phyloP scores from a whole-genome alignment of 1,139 yeast species.

The Candida glucosophila region DNA sequence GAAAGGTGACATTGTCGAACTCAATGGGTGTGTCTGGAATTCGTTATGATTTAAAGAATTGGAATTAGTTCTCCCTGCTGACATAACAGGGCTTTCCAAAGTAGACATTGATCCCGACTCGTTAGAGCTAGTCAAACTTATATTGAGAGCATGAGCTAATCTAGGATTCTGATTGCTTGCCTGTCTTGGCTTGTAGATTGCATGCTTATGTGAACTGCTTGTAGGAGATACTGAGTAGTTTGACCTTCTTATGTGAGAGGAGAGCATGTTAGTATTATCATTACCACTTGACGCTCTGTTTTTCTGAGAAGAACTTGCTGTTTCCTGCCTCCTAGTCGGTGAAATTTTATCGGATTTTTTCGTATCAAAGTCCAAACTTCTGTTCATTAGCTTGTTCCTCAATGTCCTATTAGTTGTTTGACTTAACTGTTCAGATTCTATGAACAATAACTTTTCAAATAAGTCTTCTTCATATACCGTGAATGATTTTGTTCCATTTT shows the following conservation, averaged over 20 bases:
- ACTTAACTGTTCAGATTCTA: slow-evolving; percentile 32
- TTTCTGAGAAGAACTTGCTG: slow-evolving; percentile 1
- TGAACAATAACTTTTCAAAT: slow-evolving; percentile 28
- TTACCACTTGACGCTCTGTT: too few species aligned
- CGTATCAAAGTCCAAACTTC: too few species aligned
- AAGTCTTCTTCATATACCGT: slow-evolving; percentile 40
- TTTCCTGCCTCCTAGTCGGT: slow-evolving; percentile 1
- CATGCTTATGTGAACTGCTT: too few species aligned
- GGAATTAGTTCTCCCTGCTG: slow-evolving; percentile 7
- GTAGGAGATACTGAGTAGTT: too few species aligned
- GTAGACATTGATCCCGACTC: slow-evolving; percentile 5
- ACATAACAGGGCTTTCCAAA: slow-evolving; percentile 13
- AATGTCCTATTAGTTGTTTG: slow-evolving; percentile 4
- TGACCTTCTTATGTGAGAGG: too few species aligned
- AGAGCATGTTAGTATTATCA: too few species aligned
- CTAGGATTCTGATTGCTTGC: too few species aligned
- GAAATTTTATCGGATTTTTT: slow-evolving; percentile 3
- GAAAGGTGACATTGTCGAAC: too few species aligned
- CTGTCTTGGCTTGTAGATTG: too few species aligned
- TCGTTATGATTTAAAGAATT: too few species aligned
- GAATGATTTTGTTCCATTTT: slow-evolving; percentile 29
- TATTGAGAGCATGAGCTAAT: slow-evolving; percentile 12
- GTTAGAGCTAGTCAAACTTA: slow-evolving; percentile 7
- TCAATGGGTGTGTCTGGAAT: too few species aligned
- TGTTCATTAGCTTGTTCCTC: too few species aligned